These are phyloP conservation scores for Aspergillus sp. DNA, from an alignment of 2,329 filamentous ascomycete species.

Conservation along the genomic window DNA sequence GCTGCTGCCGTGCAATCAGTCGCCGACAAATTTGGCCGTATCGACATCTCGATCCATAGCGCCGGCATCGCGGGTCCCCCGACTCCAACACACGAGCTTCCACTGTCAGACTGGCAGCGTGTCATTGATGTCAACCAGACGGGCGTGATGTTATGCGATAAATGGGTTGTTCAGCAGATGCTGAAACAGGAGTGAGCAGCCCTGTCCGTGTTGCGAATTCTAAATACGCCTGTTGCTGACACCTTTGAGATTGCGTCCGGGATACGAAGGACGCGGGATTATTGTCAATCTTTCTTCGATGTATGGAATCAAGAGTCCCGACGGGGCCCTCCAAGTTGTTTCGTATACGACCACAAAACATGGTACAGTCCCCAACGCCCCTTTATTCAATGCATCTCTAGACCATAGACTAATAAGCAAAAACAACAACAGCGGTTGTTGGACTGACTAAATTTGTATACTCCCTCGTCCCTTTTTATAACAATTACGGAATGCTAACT, in stretches of 20 bases:
- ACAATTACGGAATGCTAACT: background rate
- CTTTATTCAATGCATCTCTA: too few species aligned
- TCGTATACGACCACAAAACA: slow-evolving; percentile 28
- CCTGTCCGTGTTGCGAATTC: too few species aligned
- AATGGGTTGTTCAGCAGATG: slow-evolving; percentile 1
- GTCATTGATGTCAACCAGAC: slow-evolving; percentile 56
- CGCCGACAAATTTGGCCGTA: slow-evolving; percentile 50
- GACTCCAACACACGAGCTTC: slow-evolving; percentile 47
- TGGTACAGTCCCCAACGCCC: slow-evolving; percentile 13
- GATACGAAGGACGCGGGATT: slow-evolving; percentile 22
- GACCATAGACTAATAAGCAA: too few species aligned
- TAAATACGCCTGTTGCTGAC: too few species aligned
- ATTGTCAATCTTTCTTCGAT: slow-evolving; percentile 29
- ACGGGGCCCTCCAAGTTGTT: slow-evolving; percentile 12
- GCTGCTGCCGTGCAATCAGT: slow-evolving; percentile 44
- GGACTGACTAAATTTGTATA: slow-evolving; percentile 25
- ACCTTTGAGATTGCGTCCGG: background rate
- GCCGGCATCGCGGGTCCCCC: slow-evolving; percentile 52
- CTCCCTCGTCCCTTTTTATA: too few species aligned
- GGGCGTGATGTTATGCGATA: slow-evolving; percentile 56
- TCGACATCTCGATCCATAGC: slow-evolving; percentile 59
- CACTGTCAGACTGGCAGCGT: slow-evolving; percentile 50
- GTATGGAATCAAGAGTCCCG: slow-evolving; percentile 21
- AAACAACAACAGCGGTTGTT: slow-evolving; percentile 20
- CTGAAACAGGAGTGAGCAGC: slow-evolving; percentile 26